Evolutionary conservation across 2,329 filamentous ascomycete species (phyloP).

Genomic region (Atkinsonella hypoxylon): DNA sequence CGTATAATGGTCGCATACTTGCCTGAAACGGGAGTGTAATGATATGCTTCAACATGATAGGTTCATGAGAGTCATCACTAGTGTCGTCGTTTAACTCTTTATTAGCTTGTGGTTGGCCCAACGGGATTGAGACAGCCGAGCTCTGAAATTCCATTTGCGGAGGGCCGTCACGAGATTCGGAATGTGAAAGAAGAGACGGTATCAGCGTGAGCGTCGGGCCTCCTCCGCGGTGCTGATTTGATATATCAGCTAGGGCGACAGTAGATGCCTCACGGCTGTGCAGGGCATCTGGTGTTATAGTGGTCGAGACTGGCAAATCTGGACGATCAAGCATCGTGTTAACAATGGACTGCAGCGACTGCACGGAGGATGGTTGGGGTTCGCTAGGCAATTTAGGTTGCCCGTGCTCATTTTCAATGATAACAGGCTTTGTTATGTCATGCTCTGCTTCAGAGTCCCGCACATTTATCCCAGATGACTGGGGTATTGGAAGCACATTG

Average conservation of each 20-base stretch:
- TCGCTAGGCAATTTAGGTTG: conserved; percentile 1
- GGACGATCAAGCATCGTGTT: conserved; percentile 11
- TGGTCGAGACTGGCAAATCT: conserved; percentile 9
- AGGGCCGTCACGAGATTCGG: conserved; percentile 8
- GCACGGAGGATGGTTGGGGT: conserved; percentile 11
- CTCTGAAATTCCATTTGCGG: conserved; percentile 9
- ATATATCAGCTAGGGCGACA: conserved; percentile 27
- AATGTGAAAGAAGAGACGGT: conserved; percentile 11
- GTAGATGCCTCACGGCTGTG: conserved; percentile 18
- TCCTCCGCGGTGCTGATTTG: conserved; percentile 15
- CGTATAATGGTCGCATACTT: conserved; percentile 39
- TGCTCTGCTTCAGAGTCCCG: not conserved
- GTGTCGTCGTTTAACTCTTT: conserved; percentile 12
- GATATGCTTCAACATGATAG: conserved; percentile 26
- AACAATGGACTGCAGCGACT: conserved; percentile 12
- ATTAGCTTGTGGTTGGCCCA: conserved; percentile 15
- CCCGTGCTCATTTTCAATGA: conserved; percentile 1
- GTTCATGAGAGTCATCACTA: conserved; percentile 8
- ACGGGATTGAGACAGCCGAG: conserved; percentile 14
- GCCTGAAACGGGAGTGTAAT: conserved; percentile 47
- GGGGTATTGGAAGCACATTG: not conserved
- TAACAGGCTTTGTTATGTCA: not conserved
- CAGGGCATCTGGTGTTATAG: conserved; percentile 11
- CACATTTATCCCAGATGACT: not conserved
- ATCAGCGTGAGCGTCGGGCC: conserved; percentile 12